These are phyloP conservation scores for Tolypocladium album DNA, from an alignment of 2,329 filamentous ascomycete genomes.

Conservation along the genomic window DNA sequence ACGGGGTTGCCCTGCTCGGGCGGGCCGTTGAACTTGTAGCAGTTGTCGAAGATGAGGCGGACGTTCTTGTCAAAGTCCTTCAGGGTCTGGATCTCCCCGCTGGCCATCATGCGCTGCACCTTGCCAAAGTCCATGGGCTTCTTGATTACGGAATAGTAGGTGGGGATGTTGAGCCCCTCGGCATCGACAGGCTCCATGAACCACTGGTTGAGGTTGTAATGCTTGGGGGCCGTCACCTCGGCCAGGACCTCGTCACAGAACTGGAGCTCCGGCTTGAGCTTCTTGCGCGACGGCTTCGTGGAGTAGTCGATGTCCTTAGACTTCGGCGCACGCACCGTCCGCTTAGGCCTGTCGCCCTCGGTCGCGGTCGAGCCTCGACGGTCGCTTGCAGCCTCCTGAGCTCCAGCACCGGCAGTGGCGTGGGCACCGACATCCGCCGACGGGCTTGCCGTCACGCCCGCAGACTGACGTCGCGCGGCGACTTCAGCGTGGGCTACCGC, in stretches of 20 bases:
- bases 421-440: constrained; percentile 11
- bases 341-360: constrained; percentile 74
- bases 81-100: constrained; percentile 67
- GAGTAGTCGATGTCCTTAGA: constrained; percentile 86
- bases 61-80: constrained; percentile 84
- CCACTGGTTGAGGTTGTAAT: constrained; percentile 55
- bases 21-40: constrained; percentile 74
- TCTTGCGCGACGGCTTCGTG: constrained; percentile 66
- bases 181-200: constrained; percentile 86
- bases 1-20: constrained; percentile 53
- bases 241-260: constrained; percentile 78
- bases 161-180: constrained; percentile 84
- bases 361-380: constrained; percentile 64
- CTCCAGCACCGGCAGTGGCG: constrained; percentile 8
- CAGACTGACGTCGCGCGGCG: constrained; percentile 15
- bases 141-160: constrained; percentile 89
- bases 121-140: constrained; percentile 91
- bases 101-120: constrained; percentile 66
- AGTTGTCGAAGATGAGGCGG: constrained; percentile 77
- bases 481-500: constrained; percentile 13
- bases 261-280: constrained; percentile 78
- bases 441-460: constrained; percentile 18
- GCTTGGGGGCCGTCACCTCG: constrained; percentile 66
- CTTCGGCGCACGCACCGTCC: constrained; percentile 85
- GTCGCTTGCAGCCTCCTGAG: constrained; percentile 11